These are phyloP conservation scores for Mortierella sp. DNA, from an alignment of 371 early-diverging fungal genomes.

Conservation along the genomic window DNA sequence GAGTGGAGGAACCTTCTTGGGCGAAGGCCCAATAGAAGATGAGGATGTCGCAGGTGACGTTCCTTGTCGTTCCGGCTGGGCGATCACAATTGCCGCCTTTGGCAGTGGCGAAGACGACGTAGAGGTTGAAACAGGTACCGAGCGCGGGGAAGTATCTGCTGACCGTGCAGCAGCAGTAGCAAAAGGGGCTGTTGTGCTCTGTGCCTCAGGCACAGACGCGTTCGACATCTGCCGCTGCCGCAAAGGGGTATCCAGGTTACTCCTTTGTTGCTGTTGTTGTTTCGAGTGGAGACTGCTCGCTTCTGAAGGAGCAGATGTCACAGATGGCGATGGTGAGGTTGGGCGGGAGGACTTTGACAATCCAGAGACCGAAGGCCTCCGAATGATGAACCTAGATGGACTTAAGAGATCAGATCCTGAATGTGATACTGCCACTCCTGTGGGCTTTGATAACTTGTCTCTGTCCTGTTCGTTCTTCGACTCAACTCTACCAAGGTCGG, in stretches of 20 bases:
- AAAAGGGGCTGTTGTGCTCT: background rate
- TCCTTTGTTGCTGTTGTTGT: constrained; percentile 17
- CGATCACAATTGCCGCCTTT: background rate
- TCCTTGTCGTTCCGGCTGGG: background rate
- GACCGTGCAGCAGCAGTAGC: background rate
- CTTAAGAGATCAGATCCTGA: constrained; percentile 9
- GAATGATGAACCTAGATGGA: constrained; percentile 33
- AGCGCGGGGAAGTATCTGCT: constrained; percentile 1
- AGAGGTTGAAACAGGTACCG: background rate
- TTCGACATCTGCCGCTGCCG: constrained; percentile 10
- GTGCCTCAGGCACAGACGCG: constrained; percentile 16
- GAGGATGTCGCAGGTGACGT: background rate
- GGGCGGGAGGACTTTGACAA: constrained; percentile 18
- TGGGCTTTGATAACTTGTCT: background rate
- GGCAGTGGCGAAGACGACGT: background rate
- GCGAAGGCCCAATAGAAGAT: constrained; percentile 1
- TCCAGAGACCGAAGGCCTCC: constrained; percentile 16
- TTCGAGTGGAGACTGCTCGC: constrained; percentile 25
- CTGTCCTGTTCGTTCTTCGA: constrained; percentile 4
- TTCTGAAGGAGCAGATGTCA: constrained; percentile 25
- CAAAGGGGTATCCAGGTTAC: constrained; percentile 3
- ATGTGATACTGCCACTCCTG: background rate
- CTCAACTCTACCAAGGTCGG: constrained; percentile 4
- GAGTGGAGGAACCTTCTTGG: constrained; percentile 3
- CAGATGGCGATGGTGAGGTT: constrained; percentile 29